phyloP scores from a whole-genome alignment of 1,284 basidiomycete species.

The Rhodotorula sp. region DNA sequence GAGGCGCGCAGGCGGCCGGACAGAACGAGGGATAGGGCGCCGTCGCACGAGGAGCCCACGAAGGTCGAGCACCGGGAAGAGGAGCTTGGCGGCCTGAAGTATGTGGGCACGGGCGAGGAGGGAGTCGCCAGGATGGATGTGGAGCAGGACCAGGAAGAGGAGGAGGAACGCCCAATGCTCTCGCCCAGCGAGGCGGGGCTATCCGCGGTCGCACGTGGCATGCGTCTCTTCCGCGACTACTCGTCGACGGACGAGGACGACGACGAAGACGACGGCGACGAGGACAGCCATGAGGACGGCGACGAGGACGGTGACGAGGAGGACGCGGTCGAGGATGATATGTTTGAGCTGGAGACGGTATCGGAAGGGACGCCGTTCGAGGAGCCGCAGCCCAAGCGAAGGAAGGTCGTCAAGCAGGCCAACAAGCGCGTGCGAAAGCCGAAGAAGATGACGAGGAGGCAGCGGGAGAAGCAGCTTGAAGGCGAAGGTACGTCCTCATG shows the following conservation, averaged over 20 bases:
- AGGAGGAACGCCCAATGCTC: neutral
- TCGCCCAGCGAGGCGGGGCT: neutral
- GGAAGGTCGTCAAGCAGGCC: neutral
- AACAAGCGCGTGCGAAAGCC: neutral
- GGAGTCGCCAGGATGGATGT: no score
- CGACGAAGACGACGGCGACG: neutral
- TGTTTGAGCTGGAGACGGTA: neutral
- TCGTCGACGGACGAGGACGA: neutral
- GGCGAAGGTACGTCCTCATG: neutral
- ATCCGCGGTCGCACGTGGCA: neutral
- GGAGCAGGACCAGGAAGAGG: neutral
- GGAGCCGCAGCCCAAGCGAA: neutral
- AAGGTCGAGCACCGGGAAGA: neutral
- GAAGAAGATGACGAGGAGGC: neutral
- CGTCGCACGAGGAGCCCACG: neutral
- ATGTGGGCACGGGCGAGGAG: neutral
- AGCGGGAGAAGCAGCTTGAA: neutral
- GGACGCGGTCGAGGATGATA: neutral
- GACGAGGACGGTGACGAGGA: neutral
- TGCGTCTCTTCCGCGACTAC: no score
- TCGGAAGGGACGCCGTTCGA: neutral
- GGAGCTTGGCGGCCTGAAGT: no score
- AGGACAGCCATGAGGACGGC: no score
- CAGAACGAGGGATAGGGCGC: neutral
- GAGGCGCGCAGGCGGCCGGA: neutral